A percentile compares a stretch with the other conserved stretches of the same genome.
Evolutionary conservation across 2,329 filamentous ascomycete genomes (phyloP).

Genomic region (Verticillium dahliae): DNA sequence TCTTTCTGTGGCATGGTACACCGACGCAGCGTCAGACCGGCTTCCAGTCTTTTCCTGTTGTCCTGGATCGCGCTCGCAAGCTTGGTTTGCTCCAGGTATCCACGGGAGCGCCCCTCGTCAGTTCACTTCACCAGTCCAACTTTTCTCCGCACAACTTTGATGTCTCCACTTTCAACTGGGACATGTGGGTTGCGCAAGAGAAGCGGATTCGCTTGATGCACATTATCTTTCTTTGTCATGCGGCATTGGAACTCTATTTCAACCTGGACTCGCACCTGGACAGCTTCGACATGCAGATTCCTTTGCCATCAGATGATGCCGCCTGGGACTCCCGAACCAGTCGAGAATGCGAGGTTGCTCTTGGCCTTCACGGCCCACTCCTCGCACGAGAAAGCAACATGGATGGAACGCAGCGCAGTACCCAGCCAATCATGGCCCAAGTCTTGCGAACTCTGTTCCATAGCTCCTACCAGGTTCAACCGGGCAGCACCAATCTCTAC

Average conservation of each 20-base stretch:
- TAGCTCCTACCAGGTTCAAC: slow-evolving; percentile 50
- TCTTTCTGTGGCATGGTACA: slow-evolving; percentile 66
- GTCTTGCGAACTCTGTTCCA: slow-evolving; percentile 57
- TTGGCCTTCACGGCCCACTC: slow-evolving; percentile 55
- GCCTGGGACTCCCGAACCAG: slow-evolving; percentile 62
- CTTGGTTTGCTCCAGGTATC: slow-evolving; percentile 50
- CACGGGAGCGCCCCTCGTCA: slow-evolving; percentile 41
- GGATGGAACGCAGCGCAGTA: slow-evolving; percentile 55
- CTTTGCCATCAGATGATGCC: slow-evolving; percentile 67
- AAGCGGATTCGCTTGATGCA: slow-evolving; percentile 59
- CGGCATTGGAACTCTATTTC: slow-evolving; percentile 64
- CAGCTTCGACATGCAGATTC: slow-evolving; percentile 55
- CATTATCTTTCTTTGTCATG: slow-evolving; percentile 57
- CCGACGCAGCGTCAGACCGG: slow-evolving; percentile 57
- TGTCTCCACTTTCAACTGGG: slow-evolving; percentile 56
- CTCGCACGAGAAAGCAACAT: slow-evolving; percentile 50
- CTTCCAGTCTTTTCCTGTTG: slow-evolving; percentile 49
- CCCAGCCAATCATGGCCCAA: slow-evolving; percentile 58
- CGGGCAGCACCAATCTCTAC: slow-evolving; percentile 62
- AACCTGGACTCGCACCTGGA: slow-evolving; percentile 60
- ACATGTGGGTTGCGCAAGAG: slow-evolving; percentile 64
- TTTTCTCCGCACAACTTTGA: slow-evolving; percentile 39
- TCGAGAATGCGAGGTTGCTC: slow-evolving; percentile 55
- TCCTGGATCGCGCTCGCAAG: slow-evolving; percentile 51
- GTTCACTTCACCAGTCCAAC: slow-evolving; percentile 53